Evolutionary conservation across 495 filamentous ascomycete species (phyloP).

Genomic region (Cetradonia linearis): DNA sequence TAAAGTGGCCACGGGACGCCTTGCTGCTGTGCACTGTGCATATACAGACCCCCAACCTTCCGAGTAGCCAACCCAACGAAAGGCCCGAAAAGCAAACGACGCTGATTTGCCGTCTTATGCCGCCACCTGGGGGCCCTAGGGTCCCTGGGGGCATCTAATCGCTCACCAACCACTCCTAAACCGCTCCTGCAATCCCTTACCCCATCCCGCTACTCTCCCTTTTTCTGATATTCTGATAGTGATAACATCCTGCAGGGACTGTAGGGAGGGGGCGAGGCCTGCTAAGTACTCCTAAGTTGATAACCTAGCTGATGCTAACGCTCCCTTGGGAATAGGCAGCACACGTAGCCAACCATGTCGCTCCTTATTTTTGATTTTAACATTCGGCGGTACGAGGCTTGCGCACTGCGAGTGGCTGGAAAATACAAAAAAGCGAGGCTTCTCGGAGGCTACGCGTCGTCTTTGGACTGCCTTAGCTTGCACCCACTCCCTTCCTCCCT

Average conservation of each 20-base stretch:
- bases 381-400: slow-evolving; percentile 16
- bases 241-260: slow-evolving; percentile 7
- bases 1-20: slow-evolving; percentile 5
- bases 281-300: neutral
- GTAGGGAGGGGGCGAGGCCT: neutral
- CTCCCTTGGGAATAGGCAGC: neutral
- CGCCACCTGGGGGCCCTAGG: neutral
- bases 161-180: slow-evolving; percentile 13
- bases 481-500: neutral
- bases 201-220: neutral
- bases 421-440: neutral
- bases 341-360: slow-evolving; percentile 4
- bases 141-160: too few species aligned
- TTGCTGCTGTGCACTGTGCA: neutral
- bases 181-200: slow-evolving; percentile 3
- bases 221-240: too few species aligned
- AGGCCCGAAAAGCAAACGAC: slow-evolving; percentile 13
- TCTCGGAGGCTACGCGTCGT: neutral
- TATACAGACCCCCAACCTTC: neutral
- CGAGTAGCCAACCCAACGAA: slow-evolving; percentile 3
- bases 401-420: slow-evolving; percentile 11
- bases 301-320: neutral
- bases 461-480: neutral
- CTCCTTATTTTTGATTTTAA: slow-evolving; percentile 6
- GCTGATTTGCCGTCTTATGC: slow-evolving; percentile 13